Percentiles rank a stretch among this genome's conserved stretches.
Evolutionary conservation across 208 protist genomes (phyloP).

Genomic region (Trypanosoma vivax): DNA sequence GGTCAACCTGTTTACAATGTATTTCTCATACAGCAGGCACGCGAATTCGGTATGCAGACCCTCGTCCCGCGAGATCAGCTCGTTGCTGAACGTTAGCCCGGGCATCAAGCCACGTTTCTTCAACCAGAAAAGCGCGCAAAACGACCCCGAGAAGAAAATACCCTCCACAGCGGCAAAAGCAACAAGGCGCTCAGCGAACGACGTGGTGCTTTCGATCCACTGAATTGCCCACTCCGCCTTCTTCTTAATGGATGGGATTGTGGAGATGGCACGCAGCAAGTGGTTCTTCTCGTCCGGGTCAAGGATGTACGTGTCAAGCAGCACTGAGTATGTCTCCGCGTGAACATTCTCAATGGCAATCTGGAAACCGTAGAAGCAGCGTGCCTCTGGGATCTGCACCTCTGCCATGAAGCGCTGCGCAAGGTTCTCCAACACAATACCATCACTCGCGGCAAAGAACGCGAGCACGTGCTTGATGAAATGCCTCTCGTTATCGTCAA

Average conservation of each 20-base stretch:
- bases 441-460: conserved; percentile 97
- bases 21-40: conserved; percentile 93
- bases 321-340: conserved; percentile 90
- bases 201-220: conserved; percentile 70
- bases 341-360: conserved; percentile 99
- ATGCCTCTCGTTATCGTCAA: conserved; percentile 95
- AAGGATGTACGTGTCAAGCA: conserved; percentile 96
- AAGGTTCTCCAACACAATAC: conserved; percentile 99
- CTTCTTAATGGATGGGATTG: conserved; percentile 93
- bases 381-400: conserved; percentile 97
- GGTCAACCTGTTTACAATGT: conserved; percentile 91
- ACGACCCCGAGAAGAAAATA: conserved; percentile 99
- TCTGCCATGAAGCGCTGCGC: conserved; percentile 83
- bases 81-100: conserved; percentile 98
- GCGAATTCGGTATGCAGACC: conserved; percentile 99
- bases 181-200: conserved; percentile 95
- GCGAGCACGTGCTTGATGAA: conserved; percentile 99
- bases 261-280: conserved; percentile 96
- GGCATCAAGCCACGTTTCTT: conserved; percentile 99
- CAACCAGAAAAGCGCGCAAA: conserved; percentile 99
- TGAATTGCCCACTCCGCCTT: conserved; percentile 98
- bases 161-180: conserved; percentile 99
- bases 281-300: conserved; percentile 88
- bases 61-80: conserved; percentile 98
- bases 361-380: conserved; percentile 90